Conservation (phyloP, 768 basidiomycete species). For the Flagelloscypha sp. region DNA sequence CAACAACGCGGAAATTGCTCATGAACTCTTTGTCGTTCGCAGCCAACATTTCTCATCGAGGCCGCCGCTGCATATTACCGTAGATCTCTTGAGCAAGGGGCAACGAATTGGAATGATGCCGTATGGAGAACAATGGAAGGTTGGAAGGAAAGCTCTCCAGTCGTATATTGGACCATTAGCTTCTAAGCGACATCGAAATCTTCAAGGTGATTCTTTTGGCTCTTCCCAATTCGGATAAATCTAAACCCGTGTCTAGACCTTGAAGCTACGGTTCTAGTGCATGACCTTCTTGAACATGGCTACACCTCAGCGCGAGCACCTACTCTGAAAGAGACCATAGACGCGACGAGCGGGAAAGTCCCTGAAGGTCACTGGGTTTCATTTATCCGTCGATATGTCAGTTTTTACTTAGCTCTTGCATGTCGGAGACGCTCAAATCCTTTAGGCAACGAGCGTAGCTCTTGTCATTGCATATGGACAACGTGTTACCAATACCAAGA, state of each 20-base stretch:
- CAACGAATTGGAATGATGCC: conserved; percentile 20
- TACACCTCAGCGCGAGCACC: conserved; percentile 6
- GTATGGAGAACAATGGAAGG: conserved; percentile 22
- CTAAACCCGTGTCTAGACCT: conserved; percentile 16
- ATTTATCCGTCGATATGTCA: conserved; percentile 20
- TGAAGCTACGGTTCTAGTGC: conserved; percentile 18
- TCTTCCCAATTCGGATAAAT: no score
- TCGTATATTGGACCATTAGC: conserved; percentile 17
- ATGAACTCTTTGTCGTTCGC: conserved; percentile 18
- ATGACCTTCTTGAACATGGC: conserved; percentile 16
- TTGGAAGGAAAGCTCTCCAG: conserved; percentile 16
- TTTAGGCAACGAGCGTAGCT: conserved; percentile 17
- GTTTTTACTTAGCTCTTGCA: conserved; percentile 1
- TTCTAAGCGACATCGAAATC: conserved; percentile 17
- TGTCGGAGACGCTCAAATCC: not conserved
- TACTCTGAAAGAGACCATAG: conserved; percentile 9
- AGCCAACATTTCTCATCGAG: conserved; percentile 19
- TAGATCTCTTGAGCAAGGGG: conserved; percentile 23
- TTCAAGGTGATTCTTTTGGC: no score
- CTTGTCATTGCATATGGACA: conserved; percentile 18
- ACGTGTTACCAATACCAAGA: conserved; percentile 14
- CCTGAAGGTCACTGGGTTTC: conserved; percentile 22
- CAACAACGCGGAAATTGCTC: conserved; percentile 17
- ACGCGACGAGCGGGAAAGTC: conserved; percentile 15
- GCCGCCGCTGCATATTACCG: conserved; percentile 21